Conservation (phyloP, 2,329 filamentous ascomycete species). For the Blastomyces gilchristii region DNA sequence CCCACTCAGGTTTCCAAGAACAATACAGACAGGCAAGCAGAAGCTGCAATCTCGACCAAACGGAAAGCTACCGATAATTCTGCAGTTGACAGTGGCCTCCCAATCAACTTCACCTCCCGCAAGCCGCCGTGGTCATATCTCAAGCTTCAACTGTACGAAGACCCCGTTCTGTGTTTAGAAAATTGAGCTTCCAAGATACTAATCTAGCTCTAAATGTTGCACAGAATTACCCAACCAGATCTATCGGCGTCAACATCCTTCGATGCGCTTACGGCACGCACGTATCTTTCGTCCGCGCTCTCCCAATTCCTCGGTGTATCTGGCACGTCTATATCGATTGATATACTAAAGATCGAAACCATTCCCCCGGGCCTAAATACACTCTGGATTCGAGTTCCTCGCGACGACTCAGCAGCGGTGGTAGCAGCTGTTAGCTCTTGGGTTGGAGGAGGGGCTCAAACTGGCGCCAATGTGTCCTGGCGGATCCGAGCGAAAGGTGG, state of each 20-base stretch:
- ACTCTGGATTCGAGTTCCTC: constrained; percentile 37
- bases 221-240: constrained; percentile 13
- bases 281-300: constrained; percentile 37
- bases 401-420: constrained; percentile 36
- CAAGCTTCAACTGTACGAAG: constrained; percentile 32
- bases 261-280: constrained; percentile 39
- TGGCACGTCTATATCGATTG: constrained; percentile 39
- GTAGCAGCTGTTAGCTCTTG: constrained; percentile 39
- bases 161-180: background rate
- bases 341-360: constrained; percentile 35
- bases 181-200: background rate
- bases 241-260: constrained; percentile 17
- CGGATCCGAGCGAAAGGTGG: constrained; percentile 31
- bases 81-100: background rate
- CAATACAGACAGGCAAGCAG: background rate
- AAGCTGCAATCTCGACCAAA: background rate
- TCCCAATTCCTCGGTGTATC: constrained; percentile 39
- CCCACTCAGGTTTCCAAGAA: background rate
- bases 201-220: constrained; percentile 12
- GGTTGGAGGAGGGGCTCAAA: constrained; percentile 26
- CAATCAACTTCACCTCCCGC: constrained; percentile 29
- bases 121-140: constrained; percentile 37
- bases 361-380: constrained; percentile 8
- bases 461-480: constrained; percentile 27
- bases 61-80: constrained; percentile 1